Percentiles rank a stretch among this genome's conserved stretches.
Conservation (phyloP, 2,329 filamentous ascomycete species). For the Botrytis porri region DNA sequence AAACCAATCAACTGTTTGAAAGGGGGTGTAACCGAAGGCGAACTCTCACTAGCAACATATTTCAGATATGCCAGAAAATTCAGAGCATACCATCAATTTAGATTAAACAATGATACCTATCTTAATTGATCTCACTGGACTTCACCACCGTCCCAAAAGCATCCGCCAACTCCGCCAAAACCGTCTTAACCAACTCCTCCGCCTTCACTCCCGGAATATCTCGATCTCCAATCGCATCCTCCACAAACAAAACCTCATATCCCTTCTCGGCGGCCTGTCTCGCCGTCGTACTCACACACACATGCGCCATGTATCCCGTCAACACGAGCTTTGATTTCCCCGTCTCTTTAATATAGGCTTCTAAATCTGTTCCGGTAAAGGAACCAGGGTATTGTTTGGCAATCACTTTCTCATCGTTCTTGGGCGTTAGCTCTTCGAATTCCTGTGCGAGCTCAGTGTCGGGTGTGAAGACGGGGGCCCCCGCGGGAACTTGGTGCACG, state of each 20-base stretch:
- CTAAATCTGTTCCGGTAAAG: conserved; percentile 59
- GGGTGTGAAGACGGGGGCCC: conserved; percentile 65
- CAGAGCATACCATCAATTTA: not conserved
- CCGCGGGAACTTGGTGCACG: conserved; percentile 56
- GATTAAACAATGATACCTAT: no score
- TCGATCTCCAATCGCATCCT: conserved; percentile 63
- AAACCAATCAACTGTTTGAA: conserved; percentile 9
- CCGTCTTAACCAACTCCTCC: conserved; percentile 49
- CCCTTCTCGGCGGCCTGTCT: conserved; percentile 58
- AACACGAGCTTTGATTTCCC: conserved; percentile 60
- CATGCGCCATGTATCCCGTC: conserved; percentile 62
- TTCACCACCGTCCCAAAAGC: conserved; percentile 58
- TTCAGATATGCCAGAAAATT: not conserved
- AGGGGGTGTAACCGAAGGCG: not conserved
- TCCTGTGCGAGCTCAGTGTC: conserved; percentile 57
- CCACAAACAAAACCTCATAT: conserved; percentile 59
- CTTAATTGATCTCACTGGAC: conserved; percentile 34
- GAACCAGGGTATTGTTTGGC: conserved; percentile 56
- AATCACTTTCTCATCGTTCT: conserved; percentile 53
- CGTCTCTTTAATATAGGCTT: conserved; percentile 50
- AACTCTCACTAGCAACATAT: not conserved
- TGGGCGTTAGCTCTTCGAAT: conserved; percentile 57
- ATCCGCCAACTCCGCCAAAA: conserved; percentile 59
- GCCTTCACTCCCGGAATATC: conserved; percentile 59
- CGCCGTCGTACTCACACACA: conserved; percentile 62